Conservation (phyloP, 2,329 filamentous ascomycete species). For the Ophiostoma pallidulum region DNA sequence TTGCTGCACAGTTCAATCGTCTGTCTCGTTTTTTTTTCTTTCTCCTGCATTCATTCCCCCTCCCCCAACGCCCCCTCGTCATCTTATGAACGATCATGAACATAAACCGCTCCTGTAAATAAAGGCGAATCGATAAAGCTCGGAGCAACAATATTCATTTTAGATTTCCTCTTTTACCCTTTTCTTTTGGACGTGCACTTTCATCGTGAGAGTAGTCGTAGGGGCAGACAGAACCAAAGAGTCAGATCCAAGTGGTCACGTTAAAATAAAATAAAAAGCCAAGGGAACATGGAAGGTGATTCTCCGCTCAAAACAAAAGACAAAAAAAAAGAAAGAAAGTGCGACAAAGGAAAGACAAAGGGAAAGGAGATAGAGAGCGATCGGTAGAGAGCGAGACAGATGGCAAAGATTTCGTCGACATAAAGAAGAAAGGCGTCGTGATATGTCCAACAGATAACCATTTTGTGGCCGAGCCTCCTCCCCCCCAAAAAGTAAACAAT, state of each 20-base stretch:
- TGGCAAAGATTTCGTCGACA: neutral
- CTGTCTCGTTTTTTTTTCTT: neutral
- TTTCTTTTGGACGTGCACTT: neutral
- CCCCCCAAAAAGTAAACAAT: too few relatives aligned
- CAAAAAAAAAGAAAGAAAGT: neutral
- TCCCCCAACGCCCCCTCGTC: neutral
- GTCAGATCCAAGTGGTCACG: constrained; percentile 1
- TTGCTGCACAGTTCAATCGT: too few relatives aligned
- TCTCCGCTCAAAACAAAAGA: neutral
- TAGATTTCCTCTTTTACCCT: too few relatives aligned
- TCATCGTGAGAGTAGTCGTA: too few relatives aligned
- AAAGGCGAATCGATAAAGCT: too few relatives aligned
- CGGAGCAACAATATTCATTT: too few relatives aligned
- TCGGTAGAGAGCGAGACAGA: too few relatives aligned
- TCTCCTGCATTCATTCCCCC: neutral
- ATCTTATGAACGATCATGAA: neutral
- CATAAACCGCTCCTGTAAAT: too few relatives aligned
- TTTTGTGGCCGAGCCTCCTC: neutral
- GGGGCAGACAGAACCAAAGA: too few relatives aligned
- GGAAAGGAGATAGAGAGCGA: neutral
- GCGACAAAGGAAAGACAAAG: neutral
- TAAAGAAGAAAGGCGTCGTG: neutral
- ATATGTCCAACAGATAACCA: neutral
- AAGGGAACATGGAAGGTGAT: neutral
- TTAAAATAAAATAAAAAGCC: neutral